Conservation (phyloP, 768 basidiomycete genomes). For the Boletus pseudopeckii region DNA sequence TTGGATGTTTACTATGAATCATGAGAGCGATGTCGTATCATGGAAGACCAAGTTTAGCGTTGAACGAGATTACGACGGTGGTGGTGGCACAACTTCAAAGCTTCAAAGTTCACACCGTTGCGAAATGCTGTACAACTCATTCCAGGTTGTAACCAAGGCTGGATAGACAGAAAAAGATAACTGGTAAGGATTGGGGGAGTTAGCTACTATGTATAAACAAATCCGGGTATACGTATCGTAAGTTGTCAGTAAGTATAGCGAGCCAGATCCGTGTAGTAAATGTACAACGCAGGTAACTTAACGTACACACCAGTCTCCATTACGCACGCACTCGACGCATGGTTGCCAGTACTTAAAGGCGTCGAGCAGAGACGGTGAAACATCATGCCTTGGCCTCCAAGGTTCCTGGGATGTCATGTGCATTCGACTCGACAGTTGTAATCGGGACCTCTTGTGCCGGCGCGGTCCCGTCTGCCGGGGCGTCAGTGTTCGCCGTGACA, state of each 20-base stretch:
- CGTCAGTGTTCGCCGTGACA: not conserved
- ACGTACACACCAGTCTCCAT: not conserved
- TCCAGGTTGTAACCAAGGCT: not conserved
- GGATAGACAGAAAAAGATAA: not conserved
- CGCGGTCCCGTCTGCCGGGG: constrained; percentile 3
- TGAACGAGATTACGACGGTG: not conserved
- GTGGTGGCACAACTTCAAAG: not conserved
- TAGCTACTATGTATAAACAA: constrained; percentile 20
- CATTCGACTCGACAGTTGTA: constrained; percentile 1
- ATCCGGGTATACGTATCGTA: constrained; percentile 22
- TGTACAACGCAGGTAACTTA: constrained; percentile 4
- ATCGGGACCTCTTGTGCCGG: constrained; percentile 2
- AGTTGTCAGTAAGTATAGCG: constrained; percentile 9
- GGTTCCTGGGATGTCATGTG: constrained; percentile 13
- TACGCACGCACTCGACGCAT: not conserved
- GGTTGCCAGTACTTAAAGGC: constrained; percentile 27
- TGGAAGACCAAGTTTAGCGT: not conserved
- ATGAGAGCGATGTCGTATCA: not conserved
- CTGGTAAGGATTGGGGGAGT: constrained; percentile 6
- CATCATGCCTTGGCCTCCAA: constrained; percentile 20
- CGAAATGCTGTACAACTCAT: not conserved
- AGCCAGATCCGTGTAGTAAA: constrained; percentile 5
- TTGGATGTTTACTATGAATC: not conserved
- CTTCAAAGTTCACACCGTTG: not conserved
- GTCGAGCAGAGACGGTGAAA: not conserved